Evolutionary conservation across 768 basidiomycete species (phyloP).

Genomic region (Collybiopsis luxurians): DNA sequence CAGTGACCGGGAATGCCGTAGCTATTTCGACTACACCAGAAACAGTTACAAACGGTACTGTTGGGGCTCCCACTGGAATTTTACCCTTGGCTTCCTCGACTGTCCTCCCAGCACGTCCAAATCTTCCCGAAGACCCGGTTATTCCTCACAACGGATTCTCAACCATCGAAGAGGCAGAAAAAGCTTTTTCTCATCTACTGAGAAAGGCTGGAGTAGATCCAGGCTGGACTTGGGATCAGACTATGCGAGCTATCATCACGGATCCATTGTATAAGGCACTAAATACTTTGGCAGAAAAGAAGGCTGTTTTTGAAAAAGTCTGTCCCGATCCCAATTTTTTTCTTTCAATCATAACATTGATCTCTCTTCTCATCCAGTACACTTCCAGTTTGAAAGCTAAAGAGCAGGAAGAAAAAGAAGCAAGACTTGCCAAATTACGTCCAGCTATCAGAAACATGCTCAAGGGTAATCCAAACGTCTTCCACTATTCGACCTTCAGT

Average conservation of each 20-base stretch:
- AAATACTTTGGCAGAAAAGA: slow-evolving; percentile 92
- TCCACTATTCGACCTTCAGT: slow-evolving; percentile 87
- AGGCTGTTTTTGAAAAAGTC: slow-evolving; percentile 91
- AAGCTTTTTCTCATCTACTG: slow-evolving; percentile 89
- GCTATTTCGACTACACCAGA: slow-evolving; percentile 24
- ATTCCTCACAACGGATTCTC: slow-evolving; percentile 89
- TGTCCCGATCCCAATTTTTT: slow-evolving; percentile 15
- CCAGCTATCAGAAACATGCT: slow-evolving; percentile 87
- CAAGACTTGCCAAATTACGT: slow-evolving; percentile 79
- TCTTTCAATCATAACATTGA: not conserved
- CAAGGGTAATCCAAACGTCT: slow-evolving; percentile 82
- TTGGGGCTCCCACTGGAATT: slow-evolving; percentile 49
- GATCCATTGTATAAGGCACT: slow-evolving; percentile 96
- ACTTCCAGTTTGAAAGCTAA: slow-evolving; percentile 72
- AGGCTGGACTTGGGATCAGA: slow-evolving; percentile 97
- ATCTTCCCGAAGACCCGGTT: slow-evolving; percentile 81
- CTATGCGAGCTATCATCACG: slow-evolving; percentile 97
- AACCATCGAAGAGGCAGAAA: slow-evolving; percentile 87
- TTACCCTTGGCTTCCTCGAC: slow-evolving; percentile 61
- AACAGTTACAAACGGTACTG: slow-evolving; percentile 46
- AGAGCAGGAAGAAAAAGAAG: slow-evolving; percentile 84
- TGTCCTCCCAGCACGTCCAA: slow-evolving; percentile 70
- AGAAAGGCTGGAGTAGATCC: slow-evolving; percentile 88
- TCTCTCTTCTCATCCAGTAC: slow-evolving; percentile 49
- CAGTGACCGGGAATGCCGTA: slow-evolving; percentile 41